Evolutionary conservation across 1,139 yeast species (phyloP).

Genomic region (Yamadazyma taylorii): DNA sequence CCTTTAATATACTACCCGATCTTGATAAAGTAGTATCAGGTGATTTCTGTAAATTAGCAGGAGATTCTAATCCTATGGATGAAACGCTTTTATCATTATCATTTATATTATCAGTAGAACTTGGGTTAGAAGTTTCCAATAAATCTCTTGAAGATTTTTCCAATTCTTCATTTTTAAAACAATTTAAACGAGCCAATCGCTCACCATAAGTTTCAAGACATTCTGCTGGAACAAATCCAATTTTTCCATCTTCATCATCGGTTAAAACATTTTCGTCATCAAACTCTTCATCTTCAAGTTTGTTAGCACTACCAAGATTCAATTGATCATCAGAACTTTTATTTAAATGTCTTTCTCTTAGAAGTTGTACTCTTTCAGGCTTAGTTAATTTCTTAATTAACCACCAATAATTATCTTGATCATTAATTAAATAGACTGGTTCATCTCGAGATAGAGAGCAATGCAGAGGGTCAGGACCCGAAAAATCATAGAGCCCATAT

Average conservation of each 20-base stretch:
- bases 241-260: slow-evolving; percentile 57
- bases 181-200: slow-evolving; percentile 85
- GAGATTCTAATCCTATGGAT: slow-evolving; percentile 16
- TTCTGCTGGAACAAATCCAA: slow-evolving; percentile 97
- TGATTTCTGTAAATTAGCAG: slow-evolving; percentile 17
- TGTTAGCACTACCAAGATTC: slow-evolving; percentile 4
- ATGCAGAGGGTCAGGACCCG: slow-evolving; percentile 94
- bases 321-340: slow-evolving; percentile 8
- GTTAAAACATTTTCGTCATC: slow-evolving; percentile 18
- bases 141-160: slow-evolving; percentile 36
- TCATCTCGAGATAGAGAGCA: slow-evolving; percentile 80
- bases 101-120: slow-evolving; percentile 13
- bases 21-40: slow-evolving; percentile 18
- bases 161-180: slow-evolving; percentile 85
- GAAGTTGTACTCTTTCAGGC: slow-evolving; percentile 28
- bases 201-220: slow-evolving; percentile 90
- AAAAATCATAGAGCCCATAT: slow-evolving; percentile 83
- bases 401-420: slow-evolving; percentile 97
- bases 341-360: slow-evolving; percentile 13
- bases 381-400: slow-evolving; percentile 65
- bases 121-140: slow-evolving; percentile 9
- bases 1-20: slow-evolving; percentile 19
- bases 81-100: slow-evolving; percentile 8
- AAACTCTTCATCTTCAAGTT: slow-evolving; percentile 12
- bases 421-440: slow-evolving; percentile 78